Percentiles rank a stretch among this genome's conserved stretches.
Evolutionary conservation across 2,329 filamentous ascomycete genomes (phyloP).

Genomic region (Penicillium sp.): DNA sequence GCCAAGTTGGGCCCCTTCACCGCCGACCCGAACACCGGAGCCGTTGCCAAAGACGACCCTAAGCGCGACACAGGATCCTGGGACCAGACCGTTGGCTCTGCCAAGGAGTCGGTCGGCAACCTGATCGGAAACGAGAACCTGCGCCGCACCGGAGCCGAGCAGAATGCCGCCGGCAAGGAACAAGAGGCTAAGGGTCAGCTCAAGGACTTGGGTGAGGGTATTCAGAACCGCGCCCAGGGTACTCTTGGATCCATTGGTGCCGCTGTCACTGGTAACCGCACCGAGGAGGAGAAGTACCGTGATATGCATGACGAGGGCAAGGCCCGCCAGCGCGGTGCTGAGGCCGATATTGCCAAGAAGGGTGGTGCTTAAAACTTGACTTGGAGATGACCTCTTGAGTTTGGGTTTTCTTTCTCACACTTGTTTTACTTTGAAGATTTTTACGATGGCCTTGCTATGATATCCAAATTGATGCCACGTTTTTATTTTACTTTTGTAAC

Average conservation of each 20-base stretch:
- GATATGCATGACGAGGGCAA: slow-evolving; percentile 77
- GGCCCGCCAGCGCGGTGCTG: slow-evolving; percentile 78
- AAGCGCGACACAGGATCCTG: slow-evolving; percentile 71
- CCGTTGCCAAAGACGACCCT: slow-evolving; percentile 68
- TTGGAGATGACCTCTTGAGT: slow-evolving; percentile 1
- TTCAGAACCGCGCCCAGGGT: slow-evolving; percentile 67
- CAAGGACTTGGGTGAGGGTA: slow-evolving; percentile 68
- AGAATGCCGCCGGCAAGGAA: slow-evolving; percentile 76
- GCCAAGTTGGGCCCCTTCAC: slow-evolving; percentile 72
- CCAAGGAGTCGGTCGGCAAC: slow-evolving; percentile 78
- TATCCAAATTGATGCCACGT: slow-evolving; percentile 20
- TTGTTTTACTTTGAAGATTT: slow-evolving; percentile 10
- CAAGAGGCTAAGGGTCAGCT: slow-evolving; percentile 83
- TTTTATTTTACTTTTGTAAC: not conserved
- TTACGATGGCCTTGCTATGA: slow-evolving; percentile 17
- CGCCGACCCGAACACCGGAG: slow-evolving; percentile 65
- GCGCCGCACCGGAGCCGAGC: slow-evolving; percentile 70
- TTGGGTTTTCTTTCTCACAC: not conserved
- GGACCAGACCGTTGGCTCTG: slow-evolving; percentile 86
- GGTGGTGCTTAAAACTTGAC: slow-evolving; percentile 12
- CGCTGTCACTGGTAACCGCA: slow-evolving; percentile 69
- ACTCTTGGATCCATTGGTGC: slow-evolving; percentile 69
- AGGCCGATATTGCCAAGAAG: slow-evolving; percentile 73
- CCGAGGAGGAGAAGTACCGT: slow-evolving; percentile 65
- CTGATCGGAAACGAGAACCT: slow-evolving; percentile 72